A percentile compares a stretch with the other conserved stretches of the same genome.
Conservation (phyloP, 2,329 filamentous ascomycete species). For the Cadophora malorum region DNA sequence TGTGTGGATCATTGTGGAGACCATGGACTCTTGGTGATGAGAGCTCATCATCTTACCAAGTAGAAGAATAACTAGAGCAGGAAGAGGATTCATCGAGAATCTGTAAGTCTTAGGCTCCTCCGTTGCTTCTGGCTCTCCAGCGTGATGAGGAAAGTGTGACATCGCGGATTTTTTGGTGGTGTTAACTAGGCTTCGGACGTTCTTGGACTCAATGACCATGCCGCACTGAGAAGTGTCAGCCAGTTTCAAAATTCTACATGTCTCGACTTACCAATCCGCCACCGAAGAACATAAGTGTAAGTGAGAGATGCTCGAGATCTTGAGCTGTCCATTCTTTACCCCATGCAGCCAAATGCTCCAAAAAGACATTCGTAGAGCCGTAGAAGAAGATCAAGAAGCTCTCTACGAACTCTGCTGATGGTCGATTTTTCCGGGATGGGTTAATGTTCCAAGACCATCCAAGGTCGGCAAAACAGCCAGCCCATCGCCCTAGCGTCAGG, state of each 20-base stretch:
- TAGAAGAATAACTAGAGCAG: conserved; percentile 83
- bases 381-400: conserved; percentile 91
- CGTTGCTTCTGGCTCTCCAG: conserved; percentile 54
- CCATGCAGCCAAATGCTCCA: conserved; percentile 83
- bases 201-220: conserved; percentile 82
- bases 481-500: conserved; percentile 86
- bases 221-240: conserved; percentile 59
- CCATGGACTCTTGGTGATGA: conserved; percentile 76
- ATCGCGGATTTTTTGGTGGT: conserved; percentile 45
- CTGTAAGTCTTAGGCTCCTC: conserved; percentile 69
- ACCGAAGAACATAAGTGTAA: conserved; percentile 92
- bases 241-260: not conserved
- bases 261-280: conserved; percentile 76
- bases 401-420: conserved; percentile 87
- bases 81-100: conserved; percentile 86
- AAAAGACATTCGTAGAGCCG: conserved; percentile 86
- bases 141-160: conserved; percentile 53
- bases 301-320: conserved; percentile 91
- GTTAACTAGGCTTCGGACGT: conserved; percentile 72
- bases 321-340: conserved; percentile 75
- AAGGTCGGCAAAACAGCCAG: conserved; percentile 86
- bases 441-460: conserved; percentile 97
- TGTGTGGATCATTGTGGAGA: conserved; percentile 89
- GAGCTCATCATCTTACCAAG: conserved; percentile 95
- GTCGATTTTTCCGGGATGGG: conserved; percentile 65